These are phyloP conservation scores for Alternaria metachromatica DNA, from an alignment of 2,329 filamentous ascomycete species.

Conservation along the genomic window DNA sequence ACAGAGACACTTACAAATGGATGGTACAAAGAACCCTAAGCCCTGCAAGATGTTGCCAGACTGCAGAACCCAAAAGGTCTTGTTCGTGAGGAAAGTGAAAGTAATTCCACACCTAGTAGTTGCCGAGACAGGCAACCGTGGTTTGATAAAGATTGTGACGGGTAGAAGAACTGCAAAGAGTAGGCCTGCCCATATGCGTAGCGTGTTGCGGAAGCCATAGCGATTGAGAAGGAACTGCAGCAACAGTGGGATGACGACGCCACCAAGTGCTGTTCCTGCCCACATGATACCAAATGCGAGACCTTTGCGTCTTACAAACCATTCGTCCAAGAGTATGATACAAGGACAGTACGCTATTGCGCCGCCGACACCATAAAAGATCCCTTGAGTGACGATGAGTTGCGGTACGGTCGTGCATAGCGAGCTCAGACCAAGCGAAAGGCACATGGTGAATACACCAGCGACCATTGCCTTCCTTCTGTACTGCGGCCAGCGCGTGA, in stretches of 20 bases:
- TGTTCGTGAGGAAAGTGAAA: conserved; percentile 38
- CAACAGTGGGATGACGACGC: conserved; percentile 53
- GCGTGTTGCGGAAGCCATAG: conserved; percentile 52
- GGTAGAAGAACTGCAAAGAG: conserved; percentile 41
- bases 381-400: conserved; percentile 66
- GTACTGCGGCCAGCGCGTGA: conserved; percentile 43
- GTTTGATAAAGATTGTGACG: conserved; percentile 41
- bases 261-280: conserved; percentile 52
- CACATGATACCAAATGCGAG: conserved; percentile 71
- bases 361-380: conserved; percentile 67
- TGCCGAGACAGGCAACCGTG: conserved; percentile 37
- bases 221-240: conserved; percentile 48
- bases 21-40: conserved; percentile 51
- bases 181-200: conserved; percentile 49
- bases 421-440: conserved; percentile 50
- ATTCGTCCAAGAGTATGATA: conserved; percentile 66
- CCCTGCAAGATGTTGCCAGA: conserved; percentile 47
- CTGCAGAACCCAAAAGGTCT: conserved; percentile 43
- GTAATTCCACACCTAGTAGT: conserved; percentile 26
- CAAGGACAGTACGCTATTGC: conserved; percentile 63
- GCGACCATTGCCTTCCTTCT: conserved; percentile 37
- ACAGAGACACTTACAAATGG: conserved; percentile 34
- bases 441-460: conserved; percentile 48
- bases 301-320: conserved; percentile 65
- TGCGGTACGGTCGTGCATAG: conserved; percentile 61